Evolutionary conservation across 140 eudicot species (phyloP), one percentile per base, ranked within the genome.

Genomic region (Anethum foeniculum): DNA sequence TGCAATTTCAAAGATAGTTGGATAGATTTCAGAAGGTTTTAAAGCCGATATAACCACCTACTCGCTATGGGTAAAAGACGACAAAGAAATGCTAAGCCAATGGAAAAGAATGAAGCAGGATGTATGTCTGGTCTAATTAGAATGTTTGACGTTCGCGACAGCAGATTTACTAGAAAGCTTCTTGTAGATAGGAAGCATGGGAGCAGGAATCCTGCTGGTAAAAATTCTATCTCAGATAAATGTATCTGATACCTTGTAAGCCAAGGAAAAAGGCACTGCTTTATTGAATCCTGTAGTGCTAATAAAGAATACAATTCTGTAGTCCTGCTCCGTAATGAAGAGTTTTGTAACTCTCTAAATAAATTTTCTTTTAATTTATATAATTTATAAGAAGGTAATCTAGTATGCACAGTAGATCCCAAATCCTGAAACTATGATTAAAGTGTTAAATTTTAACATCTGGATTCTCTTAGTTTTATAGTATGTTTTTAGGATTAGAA

Each of bases 121-220:
- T 95, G 99, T 79, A 93, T 95, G 81, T 85, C 86, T 88, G 95
- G 99, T 77, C 77, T 95, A 81, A 86, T 95, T 71, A 91, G 86
- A 74, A 87, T 95, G 65, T 93, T 95, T 72, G 96, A 95, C 86
- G 90, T 91, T 79, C 97, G 97, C 14, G 88, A 88, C 80, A 91
- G 89, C 78, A 93, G 97, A 51, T 47, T 85, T 47, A 82, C 96
- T 27, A 86, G 87, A 88, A 88, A 87, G 81, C 79, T 92, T 87
- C 96, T 91, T 86, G 60, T 88, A 12, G 97, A 92, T 89, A 83
- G 87, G 80, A 89, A 85, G 85, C 76, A 72, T 69, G 80, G 67
- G 23, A 54, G 80, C 79, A 83, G 73, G 80, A 83, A 85, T 64
- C 64, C 67, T 51, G 74, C 71, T 79, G 93, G 97, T 94, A 92